A percentile compares a stretch with the other conserved stretches of the same genome.
Conservation (phyloP, 2,329 filamentous ascomycete species). For the Apiospora hydei region DNA sequence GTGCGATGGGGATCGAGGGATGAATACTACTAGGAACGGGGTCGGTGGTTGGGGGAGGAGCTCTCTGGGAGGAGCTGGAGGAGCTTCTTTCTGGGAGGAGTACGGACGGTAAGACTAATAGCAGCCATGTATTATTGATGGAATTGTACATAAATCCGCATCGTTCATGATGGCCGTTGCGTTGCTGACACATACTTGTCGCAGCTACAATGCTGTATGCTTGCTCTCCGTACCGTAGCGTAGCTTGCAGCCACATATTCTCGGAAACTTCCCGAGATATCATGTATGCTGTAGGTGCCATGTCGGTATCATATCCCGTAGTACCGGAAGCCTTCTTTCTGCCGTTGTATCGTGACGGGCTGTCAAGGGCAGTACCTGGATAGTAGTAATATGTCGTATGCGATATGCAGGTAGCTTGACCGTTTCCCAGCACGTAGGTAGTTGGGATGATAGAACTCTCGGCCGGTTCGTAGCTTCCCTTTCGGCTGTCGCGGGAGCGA, state of each 20-base stretch:
- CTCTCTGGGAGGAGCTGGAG: background rate
- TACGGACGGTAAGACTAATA: background rate
- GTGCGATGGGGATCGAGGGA: constrained; percentile 19
- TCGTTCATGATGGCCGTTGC: constrained; percentile 7
- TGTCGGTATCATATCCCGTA: background rate
- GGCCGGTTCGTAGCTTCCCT: constrained; percentile 2
- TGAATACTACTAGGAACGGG: constrained; percentile 19
- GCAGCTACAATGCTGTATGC: background rate
- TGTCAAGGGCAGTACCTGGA: background rate
- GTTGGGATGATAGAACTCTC: constrained; percentile 15
- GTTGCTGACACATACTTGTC: constrained; percentile 12
- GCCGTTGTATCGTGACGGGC: background rate
- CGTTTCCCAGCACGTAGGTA: background rate
- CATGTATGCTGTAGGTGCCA: constrained; percentile 16
- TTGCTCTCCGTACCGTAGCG: background rate
- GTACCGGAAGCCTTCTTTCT: background rate
- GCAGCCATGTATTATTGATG: constrained; percentile 13
- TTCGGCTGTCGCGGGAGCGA: constrained; percentile 23
- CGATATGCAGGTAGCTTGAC: background rate
- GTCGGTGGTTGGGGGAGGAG: constrained; percentile 20
- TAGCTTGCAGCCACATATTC: constrained; percentile 7
- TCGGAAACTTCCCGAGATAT: constrained; percentile 19
- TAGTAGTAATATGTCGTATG: background rate
- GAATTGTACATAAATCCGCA: constrained; percentile 16
- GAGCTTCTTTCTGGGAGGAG: no score